phyloP scores from a whole-genome alignment of 345 rosid genomes.

The Excoecaria cochinchinensis region DNA sequence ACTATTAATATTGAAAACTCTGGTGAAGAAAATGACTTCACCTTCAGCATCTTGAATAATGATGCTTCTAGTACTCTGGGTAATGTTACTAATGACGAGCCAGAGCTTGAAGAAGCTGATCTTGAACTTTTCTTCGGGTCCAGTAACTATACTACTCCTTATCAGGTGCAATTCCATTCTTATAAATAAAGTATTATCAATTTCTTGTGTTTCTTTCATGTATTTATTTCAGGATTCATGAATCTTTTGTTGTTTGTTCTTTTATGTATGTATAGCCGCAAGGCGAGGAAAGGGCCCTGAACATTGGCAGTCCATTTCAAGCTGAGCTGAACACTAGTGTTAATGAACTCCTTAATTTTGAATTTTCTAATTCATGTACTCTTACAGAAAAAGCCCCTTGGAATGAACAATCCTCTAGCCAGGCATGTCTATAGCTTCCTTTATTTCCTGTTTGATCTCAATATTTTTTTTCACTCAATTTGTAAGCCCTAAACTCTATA shows the following conservation, averaged over 20 bases:
- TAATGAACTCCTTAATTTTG: constrained; percentile 12
- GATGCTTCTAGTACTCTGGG: neutral
- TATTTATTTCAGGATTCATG: neutral
- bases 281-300: neutral
- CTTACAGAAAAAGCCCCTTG: neutral
- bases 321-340: neutral
- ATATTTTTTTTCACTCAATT: neutral
- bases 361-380: neutral
- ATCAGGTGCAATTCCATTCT: constrained; percentile 11
- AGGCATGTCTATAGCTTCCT: constrained; percentile 21
- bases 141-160: neutral
- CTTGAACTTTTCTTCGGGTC: constrained; percentile 8
- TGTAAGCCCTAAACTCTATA: neutral
- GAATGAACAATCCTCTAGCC: constrained; percentile 17
- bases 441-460: neutral
- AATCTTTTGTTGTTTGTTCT: neutral
- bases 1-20: constrained; percentile 3
- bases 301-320: neutral
- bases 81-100: neutral
- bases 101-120: neutral
- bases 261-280: constrained; percentile 14
- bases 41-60: neutral
- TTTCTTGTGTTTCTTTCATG: too few relatives aligned
- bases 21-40: constrained; percentile 1
- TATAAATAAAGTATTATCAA: too few relatives aligned